Conservation (phyloP, 2,329 filamentous ascomycete genomes). For the Ceratocystis huliohia region DNA sequence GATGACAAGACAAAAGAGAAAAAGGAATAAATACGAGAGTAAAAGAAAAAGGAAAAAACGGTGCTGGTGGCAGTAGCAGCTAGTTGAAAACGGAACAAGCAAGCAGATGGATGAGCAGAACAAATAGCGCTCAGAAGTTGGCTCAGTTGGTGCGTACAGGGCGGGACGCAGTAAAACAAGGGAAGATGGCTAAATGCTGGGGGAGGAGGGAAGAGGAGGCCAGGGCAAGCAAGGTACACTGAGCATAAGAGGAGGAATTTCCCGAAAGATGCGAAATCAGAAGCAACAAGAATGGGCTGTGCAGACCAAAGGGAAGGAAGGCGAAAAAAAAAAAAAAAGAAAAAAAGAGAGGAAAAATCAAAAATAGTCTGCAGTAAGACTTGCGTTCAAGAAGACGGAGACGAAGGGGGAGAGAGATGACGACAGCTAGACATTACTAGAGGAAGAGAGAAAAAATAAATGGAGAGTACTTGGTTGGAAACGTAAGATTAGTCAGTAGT, state of each 20-base stretch:
- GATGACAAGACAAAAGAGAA: not conserved
- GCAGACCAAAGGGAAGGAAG: conserved; percentile 4
- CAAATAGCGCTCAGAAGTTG: not conserved
- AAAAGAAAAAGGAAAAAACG: conserved; percentile 10
- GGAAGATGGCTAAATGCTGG: not conserved
- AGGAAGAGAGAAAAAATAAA: conserved; percentile 5
- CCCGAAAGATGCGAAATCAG: conserved; percentile 5
- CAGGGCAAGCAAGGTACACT: not conserved
- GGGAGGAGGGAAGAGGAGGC: not conserved
- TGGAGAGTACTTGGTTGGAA: not conserved
- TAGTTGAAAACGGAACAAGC: conserved; percentile 8
- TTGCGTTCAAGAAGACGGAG: not conserved
- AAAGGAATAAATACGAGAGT: not conserved
- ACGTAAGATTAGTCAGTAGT: not conserved
- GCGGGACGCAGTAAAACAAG: conserved; percentile 3
- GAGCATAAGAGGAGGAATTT: conserved; percentile 6
- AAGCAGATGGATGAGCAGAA: not conserved
- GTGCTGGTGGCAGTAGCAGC: not conserved
- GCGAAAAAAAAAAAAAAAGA: not conserved
- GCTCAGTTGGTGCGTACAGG: not conserved
- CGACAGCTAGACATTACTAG: not conserved
- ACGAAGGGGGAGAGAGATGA: not conserved
- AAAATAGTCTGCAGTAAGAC: not conserved
- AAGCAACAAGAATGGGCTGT: not conserved
- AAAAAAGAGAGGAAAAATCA: not conserved